A percentile compares a stretch with the other conserved stretches of the same genome.
Evolutionary conservation across 371 early-diverging fungal genomes (phyloP).

Genomic region (Aphelidium insulamus): DNA sequence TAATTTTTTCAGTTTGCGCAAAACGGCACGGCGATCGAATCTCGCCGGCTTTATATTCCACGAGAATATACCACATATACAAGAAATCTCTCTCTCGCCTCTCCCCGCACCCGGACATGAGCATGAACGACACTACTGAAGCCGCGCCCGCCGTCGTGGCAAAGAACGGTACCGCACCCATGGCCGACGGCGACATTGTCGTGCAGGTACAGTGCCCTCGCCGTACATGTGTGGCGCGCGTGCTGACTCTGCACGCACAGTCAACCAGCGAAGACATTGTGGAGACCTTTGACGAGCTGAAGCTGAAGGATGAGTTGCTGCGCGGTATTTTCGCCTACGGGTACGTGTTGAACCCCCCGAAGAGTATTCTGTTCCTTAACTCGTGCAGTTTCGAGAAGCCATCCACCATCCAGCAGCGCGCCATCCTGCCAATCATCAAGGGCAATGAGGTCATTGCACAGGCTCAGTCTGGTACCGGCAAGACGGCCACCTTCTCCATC

Average conservation of each 20-base stretch:
- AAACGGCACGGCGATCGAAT: too few species aligned
- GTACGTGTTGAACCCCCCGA: conserved; percentile 9
- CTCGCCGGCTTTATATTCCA: too few species aligned
- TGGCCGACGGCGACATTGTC: too few species aligned
- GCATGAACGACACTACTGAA: too few species aligned
- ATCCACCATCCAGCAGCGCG: conserved; percentile 94
- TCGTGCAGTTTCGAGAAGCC: conserved; percentile 39
- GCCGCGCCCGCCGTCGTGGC: too few species aligned
- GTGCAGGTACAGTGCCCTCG: too few species aligned
- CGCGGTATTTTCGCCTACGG: conserved; percentile 95
- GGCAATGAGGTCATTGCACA: conserved; percentile 96
- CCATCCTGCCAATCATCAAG: conserved; percentile 79
- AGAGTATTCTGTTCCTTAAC: not conserved
- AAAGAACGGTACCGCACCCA: too few species aligned
- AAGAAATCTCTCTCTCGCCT: too few species aligned
- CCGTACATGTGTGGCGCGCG: too few species aligned
- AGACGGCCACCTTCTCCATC: conserved; percentile 99
- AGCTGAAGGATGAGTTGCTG: conserved; percentile 78
- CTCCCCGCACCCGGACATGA: too few species aligned
- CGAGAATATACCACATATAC: too few species aligned
- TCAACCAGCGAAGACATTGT: conserved; percentile 33
- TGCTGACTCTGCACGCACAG: not conserved
- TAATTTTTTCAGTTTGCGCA: too few species aligned
- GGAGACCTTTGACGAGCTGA: conserved; percentile 77
- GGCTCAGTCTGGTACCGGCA: conserved; percentile 99